A percentile compares a stretch with the other conserved stretches of the same genome.
phyloP scores from a whole-genome alignment of 2,329 filamentous ascomycete genomes.

The Ampelomyces quisqualis region DNA sequence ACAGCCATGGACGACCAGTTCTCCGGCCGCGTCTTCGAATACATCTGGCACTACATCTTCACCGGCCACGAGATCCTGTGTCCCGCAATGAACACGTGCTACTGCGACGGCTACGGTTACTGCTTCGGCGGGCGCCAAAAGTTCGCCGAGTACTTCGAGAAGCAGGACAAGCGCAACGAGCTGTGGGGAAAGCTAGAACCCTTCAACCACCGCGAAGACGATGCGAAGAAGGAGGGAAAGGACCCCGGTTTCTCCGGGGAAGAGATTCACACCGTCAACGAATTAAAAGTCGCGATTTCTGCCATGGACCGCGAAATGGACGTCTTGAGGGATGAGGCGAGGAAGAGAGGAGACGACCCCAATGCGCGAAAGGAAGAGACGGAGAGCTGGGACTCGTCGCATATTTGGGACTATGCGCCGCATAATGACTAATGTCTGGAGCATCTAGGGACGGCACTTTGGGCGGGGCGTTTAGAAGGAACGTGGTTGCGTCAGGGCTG shows the following conservation, averaged over 20 bases:
- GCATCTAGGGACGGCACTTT: constrained; percentile 7
- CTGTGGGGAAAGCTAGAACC: constrained; percentile 44
- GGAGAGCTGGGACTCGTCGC: constrained; percentile 35
- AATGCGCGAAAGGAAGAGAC: constrained; percentile 36
- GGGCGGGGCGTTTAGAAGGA: constrained; percentile 13
- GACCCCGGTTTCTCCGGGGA: constrained; percentile 21
- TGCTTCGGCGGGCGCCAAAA: constrained; percentile 58
- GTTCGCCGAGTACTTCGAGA: constrained; percentile 54
- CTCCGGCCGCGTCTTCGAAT: constrained; percentile 44
- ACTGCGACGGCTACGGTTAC: constrained; percentile 65
- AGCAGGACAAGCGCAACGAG: constrained; percentile 47
- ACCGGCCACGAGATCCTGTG: constrained; percentile 44
- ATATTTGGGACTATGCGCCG: constrained; percentile 43
- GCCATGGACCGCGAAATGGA: constrained; percentile 34
- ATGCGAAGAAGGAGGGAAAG: constrained; percentile 35
- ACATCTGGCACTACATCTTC: constrained; percentile 47
- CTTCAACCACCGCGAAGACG: constrained; percentile 43
- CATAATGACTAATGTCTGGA: constrained; percentile 15
- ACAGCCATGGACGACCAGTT: constrained; percentile 43
- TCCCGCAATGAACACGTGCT: constrained; percentile 49
- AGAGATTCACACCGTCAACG: constrained; percentile 20
- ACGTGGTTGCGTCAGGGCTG: neutral
- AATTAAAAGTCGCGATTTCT: constrained; percentile 22
- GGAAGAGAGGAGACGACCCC: constrained; percentile 38
- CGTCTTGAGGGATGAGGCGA: constrained; percentile 30